Conservation (phyloP, 257 asterid species). For the Nicotiana obtusifolia region DNA sequence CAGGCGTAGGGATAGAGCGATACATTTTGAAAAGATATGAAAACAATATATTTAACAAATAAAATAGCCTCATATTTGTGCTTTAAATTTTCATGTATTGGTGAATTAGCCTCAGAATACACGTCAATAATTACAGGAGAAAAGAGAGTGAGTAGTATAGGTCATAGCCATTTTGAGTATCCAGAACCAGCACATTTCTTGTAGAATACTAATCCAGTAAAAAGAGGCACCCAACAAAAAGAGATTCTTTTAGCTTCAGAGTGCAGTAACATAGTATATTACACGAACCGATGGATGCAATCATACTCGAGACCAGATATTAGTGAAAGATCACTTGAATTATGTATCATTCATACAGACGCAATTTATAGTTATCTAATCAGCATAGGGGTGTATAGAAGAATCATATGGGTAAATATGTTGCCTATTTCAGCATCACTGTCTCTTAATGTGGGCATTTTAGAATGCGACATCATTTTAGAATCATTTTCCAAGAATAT, state of each 20-base stretch:
- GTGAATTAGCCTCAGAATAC: slow-evolving; percentile 24
- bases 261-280: too few relatives aligned
- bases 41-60: background rate
- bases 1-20: background rate
- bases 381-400: too few relatives aligned
- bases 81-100: slow-evolving; percentile 8
- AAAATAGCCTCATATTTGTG: background rate
- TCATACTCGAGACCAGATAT: background rate
- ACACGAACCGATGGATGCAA: background rate
- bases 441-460: too few relatives aligned
- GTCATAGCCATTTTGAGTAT: slow-evolving; percentile 68
- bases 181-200: slow-evolving; percentile 96
- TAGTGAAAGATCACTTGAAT: background rate
- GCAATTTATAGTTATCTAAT: background rate
- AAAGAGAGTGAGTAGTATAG: background rate
- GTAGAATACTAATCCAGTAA: slow-evolving; percentile 75
- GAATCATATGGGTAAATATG: too few relatives aligned
- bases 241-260: too few relatives aligned
- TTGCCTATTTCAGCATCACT: too few relatives aligned
- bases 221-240: background rate
- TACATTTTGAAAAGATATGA: background rate
- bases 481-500: too few relatives aligned
- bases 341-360: background rate
- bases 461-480: too few relatives aligned
- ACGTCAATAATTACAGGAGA: slow-evolving; percentile 6